Evolutionary conservation across 306 rosid genomes (phyloP), one percentile per base, ranked within the genome.

Genomic region (Calophaca sinica): DNA sequence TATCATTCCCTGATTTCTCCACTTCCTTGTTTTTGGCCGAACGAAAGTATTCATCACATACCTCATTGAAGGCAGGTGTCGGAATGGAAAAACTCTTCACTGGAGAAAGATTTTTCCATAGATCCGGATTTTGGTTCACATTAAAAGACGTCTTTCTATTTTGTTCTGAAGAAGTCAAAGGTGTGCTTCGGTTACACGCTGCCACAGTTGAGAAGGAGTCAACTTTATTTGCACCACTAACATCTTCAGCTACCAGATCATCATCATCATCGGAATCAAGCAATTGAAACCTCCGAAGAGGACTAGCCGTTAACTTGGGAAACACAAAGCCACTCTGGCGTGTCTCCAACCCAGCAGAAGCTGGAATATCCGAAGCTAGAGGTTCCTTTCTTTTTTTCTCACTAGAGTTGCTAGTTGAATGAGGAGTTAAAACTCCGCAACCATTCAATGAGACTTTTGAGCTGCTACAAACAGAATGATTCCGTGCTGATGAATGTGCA

Each of bases 1-100:
- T 14, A 62, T 48, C 68, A 50, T 84, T 69, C 62, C 64, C 55
- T 14, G 73, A 68, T 51, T 79, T 76, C 31, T 68, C 76, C 11
- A 41, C 77, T 59, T 75, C 82, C 20, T 49, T 78, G 36, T 78
- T 46, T 72, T 84, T 88, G 60, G 67, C 31, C 32, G 88, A 83
- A 53, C 10, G 62, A 35, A 86, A 87, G 74, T 89, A 91, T 62
- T 91, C 96, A 70, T 86, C 85, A 74, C 77, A 94, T 4, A 90
- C 20, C 84, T 91, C 97, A 73, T 94, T 89, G 32, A 94, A 80
- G 6, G 88, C 94, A 7, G 98, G 98, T 15, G 98, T 94, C 9
- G 94, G 89, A 76, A 88, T 74, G 3, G 79, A 76, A 84, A 74
- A 75, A 45, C 71, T 79, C 84, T 85, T 88, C 69, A 74, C 53